Evolutionary conservation across 2,329 filamentous ascomycete genomes (phyloP), one percentile per base, ranked within the genome.

Genomic region (Chaetomium strumarium): DNA sequence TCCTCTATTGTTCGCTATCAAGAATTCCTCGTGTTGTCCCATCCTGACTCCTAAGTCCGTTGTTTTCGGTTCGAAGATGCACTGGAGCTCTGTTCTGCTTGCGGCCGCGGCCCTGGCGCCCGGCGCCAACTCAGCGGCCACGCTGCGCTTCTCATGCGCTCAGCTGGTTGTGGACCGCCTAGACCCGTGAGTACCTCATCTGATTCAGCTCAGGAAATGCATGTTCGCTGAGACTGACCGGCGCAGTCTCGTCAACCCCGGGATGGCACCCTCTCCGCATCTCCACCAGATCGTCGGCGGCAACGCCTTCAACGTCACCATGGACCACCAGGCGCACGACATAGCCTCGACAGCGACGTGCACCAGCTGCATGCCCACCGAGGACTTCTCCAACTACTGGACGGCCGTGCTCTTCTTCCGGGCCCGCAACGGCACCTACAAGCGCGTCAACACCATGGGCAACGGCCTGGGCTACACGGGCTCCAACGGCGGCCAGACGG

Each of bases 231-330:
- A 36, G 13, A 37, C 14, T 13, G 14, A n/a, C 34, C 16, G 10
- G 14, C 14, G 10, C 34, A 37, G 34, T n/a, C 34, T 37, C 34
- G 50, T 52, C 39, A 52, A 52, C 50, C 50, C 50, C 16, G 50
- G 50, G 13, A 44, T 13, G 8, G 19, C 39, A 8, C 45, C 45
- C 5, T 48, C 50, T 8, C 50, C 50, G 9, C 79, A 83, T 64
- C 72, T 79, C 6, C 80, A 83, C 62, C 78, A 75, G 42, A 75
- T 83, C 52, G 72, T 77, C 51, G 79, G 81, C 47, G 71, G 70
- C 8, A 53, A 58, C 46, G 48, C 53, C 7, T 50, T 58, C 38
- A 58, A 58, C 44, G 54, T 49, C 0, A 64, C 69, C 17, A 72
- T 74, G 70, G n/a, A 42, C 55, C 50, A 46, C 16, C 34, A 17